These are phyloP conservation scores for Phytopythium boreale DNA, from an alignment of 352 stramenopile species.

Conservation along the genomic window DNA sequence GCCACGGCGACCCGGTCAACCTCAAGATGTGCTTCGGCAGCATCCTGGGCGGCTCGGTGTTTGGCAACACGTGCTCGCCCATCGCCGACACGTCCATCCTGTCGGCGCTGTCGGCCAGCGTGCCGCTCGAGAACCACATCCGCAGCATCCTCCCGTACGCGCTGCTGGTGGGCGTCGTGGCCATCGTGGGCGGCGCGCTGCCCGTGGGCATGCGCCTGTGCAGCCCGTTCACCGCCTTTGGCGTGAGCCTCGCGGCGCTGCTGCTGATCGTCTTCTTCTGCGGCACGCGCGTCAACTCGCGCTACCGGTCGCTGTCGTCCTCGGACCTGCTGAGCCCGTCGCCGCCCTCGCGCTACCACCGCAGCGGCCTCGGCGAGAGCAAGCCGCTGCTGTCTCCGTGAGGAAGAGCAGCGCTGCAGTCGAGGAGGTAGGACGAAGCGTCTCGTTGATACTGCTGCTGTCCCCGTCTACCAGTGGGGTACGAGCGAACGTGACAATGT, in stretches of 20 bases:
- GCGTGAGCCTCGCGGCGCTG: conserved; percentile 66
- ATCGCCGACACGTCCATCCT: conserved; percentile 94
- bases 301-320: conserved; percentile 69
- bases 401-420: neutral
- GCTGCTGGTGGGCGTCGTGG: conserved; percentile 64
- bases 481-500: neutral
- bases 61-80: conserved; percentile 89
- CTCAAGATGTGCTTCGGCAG: conserved; percentile 86
- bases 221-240: conserved; percentile 77
- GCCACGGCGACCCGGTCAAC: conserved; percentile 72
- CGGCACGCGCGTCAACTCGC: conserved; percentile 72
- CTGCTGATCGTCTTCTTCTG: conserved; percentile 81
- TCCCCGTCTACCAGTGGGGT: too few species aligned
- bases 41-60: conserved; percentile 84
- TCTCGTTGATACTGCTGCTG: too few species aligned
- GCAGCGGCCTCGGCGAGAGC: conserved; percentile 27
- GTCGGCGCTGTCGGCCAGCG: conserved; percentile 70
- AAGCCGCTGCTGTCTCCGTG: conserved; percentile 43
- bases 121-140: conserved; percentile 80
- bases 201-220: conserved; percentile 72
- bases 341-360: conserved; percentile 45
- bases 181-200: conserved; percentile 62
- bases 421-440: too few species aligned
- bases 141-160: conserved; percentile 85
- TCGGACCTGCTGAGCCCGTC: conserved; percentile 72